A percentile compares a stretch with the other conserved stretches of the same genome.
These are phyloP conservation scores for Xylaria telfairii DNA, from an alignment of 495 filamentous ascomycete species.

Conservation along the genomic window DNA sequence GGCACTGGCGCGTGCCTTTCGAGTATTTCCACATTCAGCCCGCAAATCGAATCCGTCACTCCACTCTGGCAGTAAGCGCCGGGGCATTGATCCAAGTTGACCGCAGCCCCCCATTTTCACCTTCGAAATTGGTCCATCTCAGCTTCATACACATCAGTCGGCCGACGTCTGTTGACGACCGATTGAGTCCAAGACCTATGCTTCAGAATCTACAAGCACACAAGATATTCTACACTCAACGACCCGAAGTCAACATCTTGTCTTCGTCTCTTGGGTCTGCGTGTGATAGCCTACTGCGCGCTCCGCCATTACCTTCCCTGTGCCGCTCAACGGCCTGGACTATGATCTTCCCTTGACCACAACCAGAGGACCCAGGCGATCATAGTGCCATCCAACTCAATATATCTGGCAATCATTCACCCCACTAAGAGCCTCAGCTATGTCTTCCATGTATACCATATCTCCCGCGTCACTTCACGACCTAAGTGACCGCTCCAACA, in stretches of 20 bases:
- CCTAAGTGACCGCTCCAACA: slow-evolving; percentile 34
- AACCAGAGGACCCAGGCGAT: slow-evolving; percentile 29
- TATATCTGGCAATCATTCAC: slow-evolving; percentile 29
- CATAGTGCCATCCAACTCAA: slow-evolving; percentile 30
- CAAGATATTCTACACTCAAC: background rate
- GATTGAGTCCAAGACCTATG: slow-evolving; percentile 16
- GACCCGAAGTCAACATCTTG: background rate
- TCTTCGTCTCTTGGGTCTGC: background rate
- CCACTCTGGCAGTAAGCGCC: slow-evolving; percentile 21
- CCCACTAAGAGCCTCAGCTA: slow-evolving; percentile 34
- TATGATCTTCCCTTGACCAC: slow-evolving; percentile 33
- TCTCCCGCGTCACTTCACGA: slow-evolving; percentile 42
- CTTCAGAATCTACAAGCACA: background rate
- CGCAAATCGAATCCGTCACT: slow-evolving; percentile 19
- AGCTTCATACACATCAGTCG: slow-evolving; percentile 23
- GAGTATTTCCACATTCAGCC: slow-evolving; percentile 28
- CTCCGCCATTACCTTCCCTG: slow-evolving; percentile 4
- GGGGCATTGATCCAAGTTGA: slow-evolving; percentile 22
- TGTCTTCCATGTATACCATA: slow-evolving; percentile 43
- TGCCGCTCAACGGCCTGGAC: slow-evolving; percentile 24
- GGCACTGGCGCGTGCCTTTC: slow-evolving; percentile 7
- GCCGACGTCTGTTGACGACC: background rate
- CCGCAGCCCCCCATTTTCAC: slow-evolving; percentile 19
- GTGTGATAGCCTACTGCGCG: background rate
- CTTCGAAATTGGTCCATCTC: slow-evolving; percentile 14